Evolutionary conservation across 1,284 basidiomycete genomes (phyloP).

Genomic region (Ceratobasidium sp.): DNA sequence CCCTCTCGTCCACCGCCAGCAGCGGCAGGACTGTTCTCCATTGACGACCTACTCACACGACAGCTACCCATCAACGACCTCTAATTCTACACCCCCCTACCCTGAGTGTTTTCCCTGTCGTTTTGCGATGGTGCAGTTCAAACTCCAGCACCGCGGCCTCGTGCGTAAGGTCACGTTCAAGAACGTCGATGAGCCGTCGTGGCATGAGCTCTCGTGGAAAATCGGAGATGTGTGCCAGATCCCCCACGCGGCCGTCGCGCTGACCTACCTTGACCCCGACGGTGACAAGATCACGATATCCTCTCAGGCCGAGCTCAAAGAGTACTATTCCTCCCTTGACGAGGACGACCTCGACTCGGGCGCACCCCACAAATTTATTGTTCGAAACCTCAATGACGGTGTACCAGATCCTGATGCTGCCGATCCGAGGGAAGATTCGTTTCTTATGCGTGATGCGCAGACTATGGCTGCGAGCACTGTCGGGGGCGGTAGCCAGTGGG

Average conservation of each 20-base stretch:
- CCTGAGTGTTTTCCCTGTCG: constrained; percentile 1
- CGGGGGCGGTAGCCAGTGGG: constrained; percentile 37
- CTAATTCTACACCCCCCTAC: too few relatives aligned
- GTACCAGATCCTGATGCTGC: constrained; percentile 12
- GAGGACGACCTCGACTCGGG: constrained; percentile 29
- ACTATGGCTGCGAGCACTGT: constrained; percentile 37
- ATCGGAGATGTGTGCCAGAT: constrained; percentile 34
- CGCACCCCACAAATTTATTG: constrained; percentile 36
- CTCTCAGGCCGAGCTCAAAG: constrained; percentile 42
- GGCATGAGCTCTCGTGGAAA: constrained; percentile 39
- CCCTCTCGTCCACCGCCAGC: constrained; percentile 22
- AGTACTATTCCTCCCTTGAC: constrained; percentile 39
- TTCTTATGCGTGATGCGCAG: constrained; percentile 21
- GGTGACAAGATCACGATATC: constrained; percentile 44
- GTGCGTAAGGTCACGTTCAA: constrained; percentile 38
- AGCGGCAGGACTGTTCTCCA: not conserved
- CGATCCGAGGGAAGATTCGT: constrained; percentile 31
- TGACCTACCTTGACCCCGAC: constrained; percentile 35
- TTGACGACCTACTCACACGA: not conserved
- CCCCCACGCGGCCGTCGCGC: constrained; percentile 31
- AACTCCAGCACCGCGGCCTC: constrained; percentile 38
- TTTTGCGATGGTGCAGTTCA: constrained; percentile 35
- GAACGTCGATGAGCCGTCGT: constrained; percentile 33
- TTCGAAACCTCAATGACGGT: constrained; percentile 28
- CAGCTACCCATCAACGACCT: not conserved